These are phyloP conservation scores for Fusarium equiseti DNA, from an alignment of 2,329 filamentous ascomycete genomes.

Conservation along the genomic window DNA sequence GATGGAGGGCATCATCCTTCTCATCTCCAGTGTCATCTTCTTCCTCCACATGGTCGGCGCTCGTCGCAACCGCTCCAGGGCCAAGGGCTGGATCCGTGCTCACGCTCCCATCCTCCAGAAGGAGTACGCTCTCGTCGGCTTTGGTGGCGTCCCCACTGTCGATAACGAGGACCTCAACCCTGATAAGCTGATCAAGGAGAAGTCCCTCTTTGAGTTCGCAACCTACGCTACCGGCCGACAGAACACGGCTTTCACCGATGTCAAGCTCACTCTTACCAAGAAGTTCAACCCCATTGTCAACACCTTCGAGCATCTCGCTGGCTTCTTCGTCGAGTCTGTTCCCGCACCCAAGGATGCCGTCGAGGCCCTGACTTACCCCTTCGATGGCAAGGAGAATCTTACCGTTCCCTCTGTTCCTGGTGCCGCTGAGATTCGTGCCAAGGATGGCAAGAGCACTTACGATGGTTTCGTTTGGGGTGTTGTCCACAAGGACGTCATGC, in stretches of 20 bases:
- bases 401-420: slow-evolving; percentile 76
- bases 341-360: slow-evolving; percentile 76
- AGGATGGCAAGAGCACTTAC: slow-evolving; percentile 75
- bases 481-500: slow-evolving; percentile 96
- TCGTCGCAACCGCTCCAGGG: slow-evolving; percentile 81
- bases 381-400: slow-evolving; percentile 89
- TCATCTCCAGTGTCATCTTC: slow-evolving; percentile 79
- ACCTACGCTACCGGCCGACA: slow-evolving; percentile 91
- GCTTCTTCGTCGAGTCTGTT: slow-evolving; percentile 85
- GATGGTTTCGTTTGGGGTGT: slow-evolving; percentile 96
- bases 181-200: slow-evolving; percentile 78
- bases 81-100: slow-evolving; percentile 81
- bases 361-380: slow-evolving; percentile 85
- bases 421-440: slow-evolving; percentile 64
- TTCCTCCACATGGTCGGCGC: slow-evolving; percentile 85
- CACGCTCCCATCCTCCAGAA: slow-evolving; percentile 77
- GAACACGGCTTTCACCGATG: slow-evolving; percentile 91
- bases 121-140: slow-evolving; percentile 92
- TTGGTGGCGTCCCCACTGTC: slow-evolving; percentile 68
- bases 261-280: slow-evolving; percentile 84
- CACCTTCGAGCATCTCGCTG: slow-evolving; percentile 72
- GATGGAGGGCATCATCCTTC: slow-evolving; percentile 85
- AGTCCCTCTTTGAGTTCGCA: slow-evolving; percentile 85
- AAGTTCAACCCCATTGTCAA: slow-evolving; percentile 82
- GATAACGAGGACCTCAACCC: slow-evolving; percentile 56